Percentiles rank a stretch among this genome's conserved stretches.
These are phyloP conservation scores for Cetradonia linearis DNA, from an alignment of 495 filamentous ascomycete genomes.

Conservation along the genomic window DNA sequence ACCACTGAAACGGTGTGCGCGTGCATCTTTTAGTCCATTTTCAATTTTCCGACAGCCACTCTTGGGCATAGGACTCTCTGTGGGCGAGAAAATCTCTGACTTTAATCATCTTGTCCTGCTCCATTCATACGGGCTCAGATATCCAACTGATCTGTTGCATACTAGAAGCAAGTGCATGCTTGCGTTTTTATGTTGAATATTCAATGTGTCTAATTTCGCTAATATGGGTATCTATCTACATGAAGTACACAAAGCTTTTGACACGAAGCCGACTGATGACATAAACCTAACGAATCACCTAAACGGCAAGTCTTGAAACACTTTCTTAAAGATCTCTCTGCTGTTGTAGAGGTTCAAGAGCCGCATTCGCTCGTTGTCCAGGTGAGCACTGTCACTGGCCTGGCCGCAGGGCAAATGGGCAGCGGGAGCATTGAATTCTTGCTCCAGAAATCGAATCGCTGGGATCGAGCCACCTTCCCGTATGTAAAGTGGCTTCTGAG, in stretches of 20 bases:
- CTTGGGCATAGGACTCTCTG: no score
- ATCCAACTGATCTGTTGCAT: not conserved
- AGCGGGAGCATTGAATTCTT: constrained; percentile 85
- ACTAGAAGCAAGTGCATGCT: not conserved
- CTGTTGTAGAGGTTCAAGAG: constrained; percentile 84
- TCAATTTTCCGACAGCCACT: no score
- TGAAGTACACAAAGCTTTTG: not conserved
- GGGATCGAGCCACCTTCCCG: constrained; percentile 93
- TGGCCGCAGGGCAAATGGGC: constrained; percentile 93
- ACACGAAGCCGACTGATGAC: no score
- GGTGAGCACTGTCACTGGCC: constrained; percentile 85
- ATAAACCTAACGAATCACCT: not conserved
- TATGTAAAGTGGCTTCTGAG: constrained; percentile 57
- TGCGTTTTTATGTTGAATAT: not conserved
- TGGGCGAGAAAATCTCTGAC: no score
- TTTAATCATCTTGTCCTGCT: constrained; percentile 1
- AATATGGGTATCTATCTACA: constrained; percentile 6
- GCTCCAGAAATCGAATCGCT: constrained; percentile 84
- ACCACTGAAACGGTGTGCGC: no score
- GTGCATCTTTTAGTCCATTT: no score
- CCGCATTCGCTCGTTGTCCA: constrained; percentile 86
- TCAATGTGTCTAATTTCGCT: not conserved
- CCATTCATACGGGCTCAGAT: not conserved
- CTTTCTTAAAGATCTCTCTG: constrained; percentile 77
- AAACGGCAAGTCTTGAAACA: constrained; percentile 60